A percentile compares a stretch with the other conserved stretches of the same genome.
Conservation (phyloP, 2,329 filamentous ascomycete genomes). For the Paecilomyces formosus region DNA sequence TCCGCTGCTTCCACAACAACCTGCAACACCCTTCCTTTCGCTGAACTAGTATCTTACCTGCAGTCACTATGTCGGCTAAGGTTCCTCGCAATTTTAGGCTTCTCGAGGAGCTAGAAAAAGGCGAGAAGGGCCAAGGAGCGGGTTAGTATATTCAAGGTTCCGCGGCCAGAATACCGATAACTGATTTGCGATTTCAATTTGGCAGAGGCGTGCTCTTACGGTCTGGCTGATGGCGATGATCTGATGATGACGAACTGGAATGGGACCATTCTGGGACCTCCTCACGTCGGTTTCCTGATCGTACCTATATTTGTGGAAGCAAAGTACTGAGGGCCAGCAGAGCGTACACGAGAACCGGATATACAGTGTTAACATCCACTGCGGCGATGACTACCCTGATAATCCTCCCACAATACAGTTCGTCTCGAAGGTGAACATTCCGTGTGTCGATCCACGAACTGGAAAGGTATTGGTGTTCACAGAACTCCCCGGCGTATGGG, state of each 20-base stretch:
- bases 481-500: neutral
- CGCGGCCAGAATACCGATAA: neutral
- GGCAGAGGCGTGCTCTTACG: slow-evolving; percentile 91
- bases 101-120: slow-evolving; percentile 96
- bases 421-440: slow-evolving; percentile 91
- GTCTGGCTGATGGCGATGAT: slow-evolving; percentile 87
- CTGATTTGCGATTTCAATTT: neutral
- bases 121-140: slow-evolving; percentile 92
- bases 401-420: slow-evolving; percentile 84
- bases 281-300: slow-evolving; percentile 61
- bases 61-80: slow-evolving; percentile 55
- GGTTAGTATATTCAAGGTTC: slow-evolving; percentile 37
- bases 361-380: slow-evolving; percentile 96
- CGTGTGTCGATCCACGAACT: slow-evolving; percentile 74
- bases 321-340: slow-evolving; percentile 36
- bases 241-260: slow-evolving; percentile 98
- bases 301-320: slow-evolving; percentile 1
- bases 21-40: slow-evolving; percentile 1
- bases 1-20: neutral
- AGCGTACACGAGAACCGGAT: slow-evolving; percentile 98
- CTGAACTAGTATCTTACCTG: slow-evolving; percentile 1
- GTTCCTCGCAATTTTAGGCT: slow-evolving; percentile 94
- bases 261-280: slow-evolving; percentile 91
- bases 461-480: slow-evolving; percentile 52
- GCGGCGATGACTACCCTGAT: slow-evolving; percentile 82